Base-by-base conservation (phyloP, 768 basidiomycete genomes). In the Boletus barrowsii region DNA sequence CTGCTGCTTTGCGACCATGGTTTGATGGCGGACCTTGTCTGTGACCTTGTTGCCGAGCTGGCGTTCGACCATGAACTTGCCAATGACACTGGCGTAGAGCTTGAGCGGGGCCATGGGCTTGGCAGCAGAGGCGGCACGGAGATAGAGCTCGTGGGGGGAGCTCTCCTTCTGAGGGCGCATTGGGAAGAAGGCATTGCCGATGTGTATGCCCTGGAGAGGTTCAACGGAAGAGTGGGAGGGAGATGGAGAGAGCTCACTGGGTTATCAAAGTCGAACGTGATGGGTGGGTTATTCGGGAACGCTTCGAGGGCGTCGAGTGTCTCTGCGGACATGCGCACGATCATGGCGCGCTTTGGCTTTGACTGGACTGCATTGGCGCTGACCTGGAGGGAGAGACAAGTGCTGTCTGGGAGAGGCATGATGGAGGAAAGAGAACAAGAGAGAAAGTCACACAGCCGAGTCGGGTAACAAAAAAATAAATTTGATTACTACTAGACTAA, bases 291-390 rank as follows among this genome's bases (percentile, higher is more conserved):
- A 36, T 75, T 75, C 47, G 75, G 75, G 29, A 68, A 69, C 0
- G 76, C 72, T 41, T 83, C 79, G 41, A 90, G 79, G 1, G 85
- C 84, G 51, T 88, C 83, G 55, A 90, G 75, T 0, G 86, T 83
- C 68, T 88, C 86, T 33, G 80, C 76, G 5, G 89, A 83, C 79
- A 91, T 77, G 53, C 87, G 84, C 39, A 91, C 79, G 47, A 91
- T 74, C 82, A 90, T 84, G 45, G 88, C 89, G 24, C 79, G 78
- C 74, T 88, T 89, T 13, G 83, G 83, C 55, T 79, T 82, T 4
- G 84, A 76, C 33, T 82, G 80, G 33, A 78, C 65, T 0, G 79
- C 73, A 56, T 80, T 73, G 1, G 82, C 75, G 61, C 78, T 76
- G 32, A 83, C 81, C 41, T 83, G 79, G 41, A 91, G 77, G 10